phyloP scores from a whole-genome alignment of 202 grass and related monocot species.

The Schoenoplectus triqueter region DNA sequence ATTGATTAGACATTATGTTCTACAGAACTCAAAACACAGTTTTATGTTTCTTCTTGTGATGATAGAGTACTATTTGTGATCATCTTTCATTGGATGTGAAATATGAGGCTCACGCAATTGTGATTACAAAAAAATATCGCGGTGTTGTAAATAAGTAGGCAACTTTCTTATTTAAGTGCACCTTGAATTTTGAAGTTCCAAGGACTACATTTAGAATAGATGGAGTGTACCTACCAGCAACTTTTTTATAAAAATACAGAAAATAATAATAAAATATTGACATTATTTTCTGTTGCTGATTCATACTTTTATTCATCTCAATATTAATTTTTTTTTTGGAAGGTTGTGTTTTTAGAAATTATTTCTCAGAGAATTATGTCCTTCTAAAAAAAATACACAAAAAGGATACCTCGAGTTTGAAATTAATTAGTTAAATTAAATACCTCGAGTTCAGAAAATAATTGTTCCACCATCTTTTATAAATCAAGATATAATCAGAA shows the following conservation, averaged over 20 bases:
- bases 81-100: slow-evolving; percentile 10
- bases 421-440: no score
- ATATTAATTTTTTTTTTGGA: no score
- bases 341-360: no score
- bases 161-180: neutral
- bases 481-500: no score
- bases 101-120: neutral
- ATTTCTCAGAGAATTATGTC: no score
- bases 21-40: slow-evolving; percentile 1
- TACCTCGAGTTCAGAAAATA: no score
- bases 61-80: neutral
- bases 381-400: no score
- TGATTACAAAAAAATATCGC: slow-evolving; percentile 21
- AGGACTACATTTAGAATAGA: neutral
- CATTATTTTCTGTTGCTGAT: neutral
- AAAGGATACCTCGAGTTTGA: no score
- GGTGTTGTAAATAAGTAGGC: neutral
- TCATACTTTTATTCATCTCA: neutral
- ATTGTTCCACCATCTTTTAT: no score
- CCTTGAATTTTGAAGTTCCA: slow-evolving; percentile 2
- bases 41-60: slow-evolving; percentile 11
- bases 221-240: slow-evolving; percentile 11
- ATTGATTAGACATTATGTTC: neutral
- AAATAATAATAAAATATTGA: neutral
- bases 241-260: neutral